Evolutionary conservation across 2,329 filamentous ascomycete species (phyloP).

Genomic region (Fusarium vanettenii): DNA sequence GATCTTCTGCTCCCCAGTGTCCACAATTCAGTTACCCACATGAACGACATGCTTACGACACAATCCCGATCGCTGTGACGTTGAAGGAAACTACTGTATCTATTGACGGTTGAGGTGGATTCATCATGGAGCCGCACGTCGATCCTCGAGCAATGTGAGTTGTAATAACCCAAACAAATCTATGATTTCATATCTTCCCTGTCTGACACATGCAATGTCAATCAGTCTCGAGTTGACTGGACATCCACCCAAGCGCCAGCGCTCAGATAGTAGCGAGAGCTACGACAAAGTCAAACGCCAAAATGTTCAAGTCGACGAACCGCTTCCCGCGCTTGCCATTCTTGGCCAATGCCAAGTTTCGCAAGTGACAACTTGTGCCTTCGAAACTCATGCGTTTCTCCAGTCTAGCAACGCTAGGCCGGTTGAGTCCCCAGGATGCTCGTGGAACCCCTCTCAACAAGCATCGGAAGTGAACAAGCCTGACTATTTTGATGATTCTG

Average conservation of each 20-base stretch:
- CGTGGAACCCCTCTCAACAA: background rate
- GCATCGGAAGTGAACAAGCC: constrained; percentile 6
- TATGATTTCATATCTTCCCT: constrained; percentile 31
- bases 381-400: constrained; percentile 1
- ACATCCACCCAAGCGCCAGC: constrained; percentile 32
- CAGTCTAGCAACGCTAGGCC: constrained; percentile 16
- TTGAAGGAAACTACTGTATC: constrained; percentile 24
- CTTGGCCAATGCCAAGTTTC: constrained; percentile 4
- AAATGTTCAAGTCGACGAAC: constrained; percentile 18
- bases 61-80: constrained; percentile 28
- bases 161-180: constrained; percentile 13
- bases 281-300: constrained; percentile 24
- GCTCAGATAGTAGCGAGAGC: constrained; percentile 1
- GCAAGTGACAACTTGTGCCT: constrained; percentile 14
- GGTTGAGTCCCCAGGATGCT: constrained; percentile 5
- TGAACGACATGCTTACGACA: constrained; percentile 21
- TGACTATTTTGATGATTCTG: constrained; percentile 31
- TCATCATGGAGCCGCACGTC: constrained; percentile 31
- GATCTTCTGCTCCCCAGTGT: constrained; percentile 10
- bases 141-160: constrained; percentile 31
- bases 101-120: constrained; percentile 20
- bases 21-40: constrained; percentile 36
- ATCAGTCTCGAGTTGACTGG: constrained; percentile 18
- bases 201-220: constrained; percentile 26
- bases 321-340: background rate